Evolutionary conservation across 805 yeast genomes (phyloP), one percentile per base, ranked within the genome.

Genomic region (Barnettozyma californica): DNA sequence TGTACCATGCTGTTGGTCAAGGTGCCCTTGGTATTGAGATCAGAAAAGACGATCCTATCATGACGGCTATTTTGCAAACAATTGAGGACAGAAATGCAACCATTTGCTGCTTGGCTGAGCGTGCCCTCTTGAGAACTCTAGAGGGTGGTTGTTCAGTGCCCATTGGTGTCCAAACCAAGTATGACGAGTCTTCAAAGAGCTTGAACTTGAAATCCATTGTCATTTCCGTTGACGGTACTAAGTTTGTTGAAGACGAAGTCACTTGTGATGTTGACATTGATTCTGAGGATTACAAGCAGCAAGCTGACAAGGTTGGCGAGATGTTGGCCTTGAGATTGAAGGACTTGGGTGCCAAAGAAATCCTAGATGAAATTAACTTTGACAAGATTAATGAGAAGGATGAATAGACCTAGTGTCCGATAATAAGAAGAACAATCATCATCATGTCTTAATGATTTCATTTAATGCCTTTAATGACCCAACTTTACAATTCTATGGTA

Each of bases 91-190:
- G 69, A 39, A 74, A 79, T 6, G 76, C 95, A 3, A 77, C 90
- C 1, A 68, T 81, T 51, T 76, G 95, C 57, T 91, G 98, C 66
- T 66, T 81, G 8, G 95, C 97, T 4, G 99, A 94, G 68, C 77
- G 99, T 59, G 74, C 92, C 7, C 69, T 94, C 53, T 80, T 94
- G 87, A 77, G 92, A 66, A 75, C 85, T 21, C 75, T 94, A 51
- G 98, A 94, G 70, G 99, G 98, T 52, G 99, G 99, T 9, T 94
- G 99, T 68, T 88, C 97, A 1, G 97, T 94, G 16, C 99, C 99
- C 7, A 87, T 94, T 55, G 99, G 99, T 45, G 96, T 89, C 26
- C 77, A 81, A 54, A 74, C 90, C n/a, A 54, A 60, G 9, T 85
- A 68, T 50, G 68, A 76, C 54, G 66, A 76, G 46, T 68, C 65